Conservation (phyloP, 2,329 filamentous ascomycete genomes). For the Venturia oleaginea region DNA sequence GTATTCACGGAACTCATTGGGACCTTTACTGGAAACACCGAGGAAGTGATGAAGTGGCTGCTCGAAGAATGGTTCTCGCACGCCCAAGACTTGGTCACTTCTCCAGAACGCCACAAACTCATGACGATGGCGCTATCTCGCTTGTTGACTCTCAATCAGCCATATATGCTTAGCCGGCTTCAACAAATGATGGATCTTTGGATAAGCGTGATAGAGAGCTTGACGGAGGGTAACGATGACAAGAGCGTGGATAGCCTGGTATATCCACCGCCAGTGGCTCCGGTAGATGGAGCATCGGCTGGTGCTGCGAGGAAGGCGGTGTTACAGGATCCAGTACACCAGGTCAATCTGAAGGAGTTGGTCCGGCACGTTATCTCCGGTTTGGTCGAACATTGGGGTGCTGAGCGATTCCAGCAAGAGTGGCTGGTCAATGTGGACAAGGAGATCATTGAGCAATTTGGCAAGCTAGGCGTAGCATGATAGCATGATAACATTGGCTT, state of each 20-base stretch:
- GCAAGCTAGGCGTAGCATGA: slow-evolving; percentile 23
- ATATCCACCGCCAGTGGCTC: slow-evolving; percentile 21
- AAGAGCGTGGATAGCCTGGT: slow-evolving; percentile 32
- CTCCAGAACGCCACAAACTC: slow-evolving; percentile 58
- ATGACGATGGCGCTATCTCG: slow-evolving; percentile 64
- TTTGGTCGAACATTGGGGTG: slow-evolving; percentile 37
- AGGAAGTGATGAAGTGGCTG: slow-evolving; percentile 37
- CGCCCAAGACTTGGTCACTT: slow-evolving; percentile 50
- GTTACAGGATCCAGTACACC: slow-evolving; percentile 55
- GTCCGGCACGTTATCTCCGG: slow-evolving; percentile 50
- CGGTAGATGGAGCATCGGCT: neutral
- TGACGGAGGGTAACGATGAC: slow-evolving; percentile 51
- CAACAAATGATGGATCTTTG: slow-evolving; percentile 70
- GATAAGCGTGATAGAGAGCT: slow-evolving; percentile 59
- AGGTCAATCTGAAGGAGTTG: slow-evolving; percentile 52
- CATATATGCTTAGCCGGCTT: slow-evolving; percentile 50
- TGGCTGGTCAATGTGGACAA: slow-evolving; percentile 68
- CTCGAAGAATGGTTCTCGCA: slow-evolving; percentile 57
- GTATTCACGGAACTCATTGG: slow-evolving; percentile 49
- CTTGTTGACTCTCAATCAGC: slow-evolving; percentile 54
- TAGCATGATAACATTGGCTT: neutral
- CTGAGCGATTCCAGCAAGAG: slow-evolving; percentile 55
- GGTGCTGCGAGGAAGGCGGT: slow-evolving; percentile 21
- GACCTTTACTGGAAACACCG: slow-evolving; percentile 18
- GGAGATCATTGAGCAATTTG: slow-evolving; percentile 60